A percentile compares a stretch with the other conserved stretches of the same genome.
phyloP scores from a whole-genome alignment of 2,329 filamentous ascomycete genomes.

The Ophiosphaerella korrae region DNA sequence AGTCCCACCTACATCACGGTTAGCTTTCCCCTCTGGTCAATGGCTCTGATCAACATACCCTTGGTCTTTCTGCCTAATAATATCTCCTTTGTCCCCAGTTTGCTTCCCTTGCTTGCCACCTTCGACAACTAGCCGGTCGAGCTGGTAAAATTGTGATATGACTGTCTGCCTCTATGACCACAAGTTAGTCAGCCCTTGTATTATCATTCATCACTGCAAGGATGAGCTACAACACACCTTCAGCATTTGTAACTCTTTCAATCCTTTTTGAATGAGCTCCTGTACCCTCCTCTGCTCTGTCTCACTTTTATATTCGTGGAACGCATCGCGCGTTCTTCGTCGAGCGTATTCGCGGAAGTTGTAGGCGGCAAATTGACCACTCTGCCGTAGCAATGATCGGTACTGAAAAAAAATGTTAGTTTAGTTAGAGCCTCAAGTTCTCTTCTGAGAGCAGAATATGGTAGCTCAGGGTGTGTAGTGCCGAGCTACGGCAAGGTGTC shows the following conservation, averaged over 20 bases:
- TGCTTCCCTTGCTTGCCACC: conserved; percentile 80
- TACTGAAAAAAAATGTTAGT: conserved; percentile 63
- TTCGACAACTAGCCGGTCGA: conserved; percentile 91
- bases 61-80: conserved; percentile 77
- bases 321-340: conserved; percentile 87
- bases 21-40: conserved; percentile 2
- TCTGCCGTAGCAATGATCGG: conserved; percentile 86
- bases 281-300: conserved; percentile 78
- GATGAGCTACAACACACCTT: conserved; percentile 67
- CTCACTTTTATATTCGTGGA: conserved; percentile 77
- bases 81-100: conserved; percentile 66
- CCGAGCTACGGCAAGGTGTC: neutral
- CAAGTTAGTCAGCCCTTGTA: conserved; percentile 51
- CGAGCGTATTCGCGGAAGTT: conserved; percentile 98
- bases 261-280: conserved; percentile 84
- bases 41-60: conserved; percentile 64
- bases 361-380: conserved; percentile 86
- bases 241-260: conserved; percentile 84
- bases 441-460: neutral
- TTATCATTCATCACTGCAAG: neutral
- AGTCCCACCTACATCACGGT: conserved; percentile 28
- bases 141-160: conserved; percentile 91
- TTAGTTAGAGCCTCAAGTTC: neutral
- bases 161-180: conserved; percentile 82
- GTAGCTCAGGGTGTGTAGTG: neutral